Conservation (phyloP, 345 rosid species). For the Cardiospermum halicacabum region DNA sequence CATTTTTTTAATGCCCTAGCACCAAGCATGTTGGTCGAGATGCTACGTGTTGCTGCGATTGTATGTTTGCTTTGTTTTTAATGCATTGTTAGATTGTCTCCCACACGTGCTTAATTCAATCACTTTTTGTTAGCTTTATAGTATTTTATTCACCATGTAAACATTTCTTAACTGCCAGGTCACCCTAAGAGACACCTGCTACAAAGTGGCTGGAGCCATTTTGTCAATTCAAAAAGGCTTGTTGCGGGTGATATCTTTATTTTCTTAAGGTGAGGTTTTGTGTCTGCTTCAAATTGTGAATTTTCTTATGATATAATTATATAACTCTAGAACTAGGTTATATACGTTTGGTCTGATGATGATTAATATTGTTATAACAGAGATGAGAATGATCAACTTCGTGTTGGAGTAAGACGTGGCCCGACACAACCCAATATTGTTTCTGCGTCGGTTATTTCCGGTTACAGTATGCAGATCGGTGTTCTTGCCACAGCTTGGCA, state of each 20-base stretch:
- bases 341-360: background rate
- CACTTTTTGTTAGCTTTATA: background rate
- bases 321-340: background rate
- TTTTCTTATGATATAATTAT: background rate
- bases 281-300: background rate
- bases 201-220: constrained; percentile 62
- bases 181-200: constrained; percentile 70
- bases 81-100: background rate
- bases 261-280: constrained; percentile 58
- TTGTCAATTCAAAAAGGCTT: constrained; percentile 58
- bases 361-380: constrained; percentile 19
- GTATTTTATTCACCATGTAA: background rate
- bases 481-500: constrained; percentile 72
- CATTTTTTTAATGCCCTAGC: too few relatives aligned
- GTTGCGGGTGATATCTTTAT: constrained; percentile 72
- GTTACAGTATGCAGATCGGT: constrained; percentile 66
- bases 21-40: background rate
- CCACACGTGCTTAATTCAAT: background rate
- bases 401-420: constrained; percentile 62
- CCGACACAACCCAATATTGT: constrained; percentile 45
- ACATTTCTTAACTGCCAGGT: constrained; percentile 30
- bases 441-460: constrained; percentile 59
- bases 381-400: constrained; percentile 54
- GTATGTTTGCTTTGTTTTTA: background rate
- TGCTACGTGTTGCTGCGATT: background rate